Base-by-base conservation (phyloP, 768 basidiomycete species). In the Exidia glandulosa region DNA sequence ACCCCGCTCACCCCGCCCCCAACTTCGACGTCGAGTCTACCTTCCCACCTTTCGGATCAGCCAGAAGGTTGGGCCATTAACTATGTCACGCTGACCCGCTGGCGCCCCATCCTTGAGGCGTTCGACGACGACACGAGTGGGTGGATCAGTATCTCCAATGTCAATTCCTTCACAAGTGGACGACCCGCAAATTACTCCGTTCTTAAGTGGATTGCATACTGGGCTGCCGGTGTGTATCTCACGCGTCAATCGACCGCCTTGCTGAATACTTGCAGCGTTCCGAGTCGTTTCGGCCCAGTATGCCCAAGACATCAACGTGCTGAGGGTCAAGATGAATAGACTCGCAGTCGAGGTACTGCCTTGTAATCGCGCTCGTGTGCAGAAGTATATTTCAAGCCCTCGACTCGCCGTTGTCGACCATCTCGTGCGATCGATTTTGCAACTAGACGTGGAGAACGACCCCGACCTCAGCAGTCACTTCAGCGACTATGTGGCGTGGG, bases 81-180 rank as follows among this genome's bases (percentile, higher is more conserved):
- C 30, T 67, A 59, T 37, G 60, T 72, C 50, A 62, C 60, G 52
- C 56, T 66, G 3, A 62, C 59, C 6, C 62, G 64, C 25, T 33
- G 70, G 6, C 66, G 66, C 56, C 60, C 63, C 1, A 69, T 71
- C 23, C 52, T 65, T 54, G 73, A 73, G 55, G 71, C 70, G 13
- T 65, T 74, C 54, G 73, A 74, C 57, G 68, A 71, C 30, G 71
- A 74, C 55, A 66, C 67, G 2, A 72, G 70, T 0, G 72, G 73
- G 2, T 73, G 68, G 56, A 67, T 70, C 58, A 69, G 68, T 1
- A 66, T 73, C n/a, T 33, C 60, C 2, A 72, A 74, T 57, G 67
- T 72, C 19, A 74, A 74, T 57, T 56, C 50, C 0, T 72, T 74
- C 54, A 71, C 70, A 3, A 47, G 58, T 2, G 58, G 63, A 27